Base-by-base conservation (phyloP, 805 yeast genomes). In the Saturnispora kantuleensis region DNA sequence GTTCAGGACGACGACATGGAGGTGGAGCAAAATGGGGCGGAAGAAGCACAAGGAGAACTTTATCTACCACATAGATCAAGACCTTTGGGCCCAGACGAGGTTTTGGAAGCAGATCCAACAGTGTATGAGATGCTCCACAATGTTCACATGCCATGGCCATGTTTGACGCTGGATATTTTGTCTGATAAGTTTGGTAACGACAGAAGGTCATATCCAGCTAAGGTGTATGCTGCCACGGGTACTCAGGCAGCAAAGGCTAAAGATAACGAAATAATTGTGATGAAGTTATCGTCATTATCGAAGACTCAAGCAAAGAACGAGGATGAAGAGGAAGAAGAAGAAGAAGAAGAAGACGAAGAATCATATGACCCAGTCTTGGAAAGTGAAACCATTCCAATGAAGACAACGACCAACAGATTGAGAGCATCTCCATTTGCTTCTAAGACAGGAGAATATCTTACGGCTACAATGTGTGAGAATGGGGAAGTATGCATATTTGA, bases 91-190 rank as follows among this genome's bases (percentile, higher is more conserved):
- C 94, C 95, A 2, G 95, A 87, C 66, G 97, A 93, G 68, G 94
- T 84, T 10, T 71, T 93, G 59, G 97, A 90, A 66, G 96, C 97
- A 1, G 98, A 93, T 66, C 96, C 96, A 38, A 70, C 88, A 7
- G 96, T 90, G 3, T 93, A 93, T 62, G 95, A 90, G 57, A 93
- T 93, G 97, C 68, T 93, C 47, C 98, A 93, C 64, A 85, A 84
- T 56, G 86, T 90, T 48, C 85, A 85, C 62, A 68, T 90, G 64
- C 94, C 95, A 56, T 93, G 97, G 97, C 97, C 98, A 10, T 88
- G 97, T 66, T 67, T 93, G 59, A 87, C 97, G 3, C 70, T 93
- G 48, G 97, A 90, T 58, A 68, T 93, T 16, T 66, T 93, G 43
- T 95, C 96, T 5, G 98, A 93, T 60, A 69, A 70, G 42, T 69